phyloP scores from a whole-genome alignment of 1,284 basidiomycete genomes.

The Coniferiporia weirii region DNA sequence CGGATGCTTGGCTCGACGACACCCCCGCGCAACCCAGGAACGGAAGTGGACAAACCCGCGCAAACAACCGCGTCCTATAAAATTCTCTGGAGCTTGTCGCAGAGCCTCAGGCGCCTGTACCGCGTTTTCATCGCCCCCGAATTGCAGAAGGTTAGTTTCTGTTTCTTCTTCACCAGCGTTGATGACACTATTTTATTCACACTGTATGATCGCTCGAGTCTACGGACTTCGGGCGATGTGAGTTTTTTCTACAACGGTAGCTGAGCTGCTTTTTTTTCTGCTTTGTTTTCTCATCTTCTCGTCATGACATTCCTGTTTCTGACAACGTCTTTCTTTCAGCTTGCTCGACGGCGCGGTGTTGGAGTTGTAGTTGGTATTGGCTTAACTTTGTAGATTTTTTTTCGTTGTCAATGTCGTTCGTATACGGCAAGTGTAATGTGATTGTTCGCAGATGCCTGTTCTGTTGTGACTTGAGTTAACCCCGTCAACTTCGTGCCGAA shows the following conservation, averaged over 20 bases:
- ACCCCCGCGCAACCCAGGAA: too few relatives aligned
- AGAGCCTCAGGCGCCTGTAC: too few relatives aligned
- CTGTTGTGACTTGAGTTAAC: not conserved
- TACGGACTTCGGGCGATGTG: conserved; percentile 27
- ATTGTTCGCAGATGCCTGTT: not conserved
- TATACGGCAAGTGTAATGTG: conserved; percentile 7
- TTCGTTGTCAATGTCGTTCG: not conserved
- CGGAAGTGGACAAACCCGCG: conserved; percentile 1
- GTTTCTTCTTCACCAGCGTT: conserved; percentile 26
- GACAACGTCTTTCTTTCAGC: not conserved
- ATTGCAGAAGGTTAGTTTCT: not conserved
- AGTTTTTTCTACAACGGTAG: conserved; percentile 53
- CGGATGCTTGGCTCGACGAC: too few relatives aligned
- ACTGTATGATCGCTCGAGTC: conserved; percentile 40
- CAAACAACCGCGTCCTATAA: conserved; percentile 6
- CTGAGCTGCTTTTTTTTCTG: conserved; percentile 41
- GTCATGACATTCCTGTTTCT: not conserved
- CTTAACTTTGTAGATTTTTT: not conserved
- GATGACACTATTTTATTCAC: conserved; percentile 43
- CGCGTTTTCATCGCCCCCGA: too few relatives aligned
- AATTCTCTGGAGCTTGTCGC: not conserved
- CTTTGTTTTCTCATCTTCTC: conserved; percentile 1
- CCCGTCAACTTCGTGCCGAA: not conserved
- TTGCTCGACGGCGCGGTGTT: not conserved
- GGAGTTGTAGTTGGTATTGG: not conserved